These are phyloP conservation scores for Meripilus lineatus DNA, from an alignment of 1,284 basidiomycete genomes.

Conservation along the genomic window DNA sequence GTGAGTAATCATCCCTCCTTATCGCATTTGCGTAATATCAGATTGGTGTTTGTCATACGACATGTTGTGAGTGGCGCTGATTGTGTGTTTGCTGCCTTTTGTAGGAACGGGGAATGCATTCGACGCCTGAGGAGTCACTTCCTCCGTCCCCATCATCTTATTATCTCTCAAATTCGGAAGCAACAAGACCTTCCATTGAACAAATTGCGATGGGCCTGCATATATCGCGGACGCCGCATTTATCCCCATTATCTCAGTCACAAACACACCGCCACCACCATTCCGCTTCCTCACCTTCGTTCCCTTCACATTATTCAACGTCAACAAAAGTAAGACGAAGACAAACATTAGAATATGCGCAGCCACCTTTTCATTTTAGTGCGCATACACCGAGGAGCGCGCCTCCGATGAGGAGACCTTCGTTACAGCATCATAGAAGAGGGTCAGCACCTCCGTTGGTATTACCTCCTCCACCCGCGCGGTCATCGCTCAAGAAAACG, in stretches of 20 bases:
- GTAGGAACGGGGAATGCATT: slow-evolving; percentile 39
- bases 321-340: too few species aligned
- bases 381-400: slow-evolving; percentile 9
- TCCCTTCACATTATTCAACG: too few species aligned
- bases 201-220: slow-evolving; percentile 76
- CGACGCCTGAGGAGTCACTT: slow-evolving; percentile 44
- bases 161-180: slow-evolving; percentile 34
- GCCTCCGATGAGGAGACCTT: slow-evolving; percentile 14
- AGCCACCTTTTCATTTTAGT: slow-evolving; percentile 11
- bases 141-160: slow-evolving; percentile 32
- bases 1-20: slow-evolving; percentile 18
- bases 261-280: slow-evolving; percentile 19
- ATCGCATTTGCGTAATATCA: slow-evolving; percentile 3
- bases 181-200: slow-evolving; percentile 57
- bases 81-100: neutral
- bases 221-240: slow-evolving; percentile 65
- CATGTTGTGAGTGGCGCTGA: too few species aligned
- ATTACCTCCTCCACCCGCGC: slow-evolving; percentile 50
- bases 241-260: slow-evolving; percentile 45
- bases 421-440: slow-evolving; percentile 21
- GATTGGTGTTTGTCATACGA: too few species aligned
- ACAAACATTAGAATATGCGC: slow-evolving; percentile 10
- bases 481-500: slow-evolving; percentile 60
- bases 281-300: too few species aligned
- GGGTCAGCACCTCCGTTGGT: slow-evolving; percentile 23